phyloP scores from a whole-genome alignment of 257 asterid species.

The Craterostigma plantagineum region DNA sequence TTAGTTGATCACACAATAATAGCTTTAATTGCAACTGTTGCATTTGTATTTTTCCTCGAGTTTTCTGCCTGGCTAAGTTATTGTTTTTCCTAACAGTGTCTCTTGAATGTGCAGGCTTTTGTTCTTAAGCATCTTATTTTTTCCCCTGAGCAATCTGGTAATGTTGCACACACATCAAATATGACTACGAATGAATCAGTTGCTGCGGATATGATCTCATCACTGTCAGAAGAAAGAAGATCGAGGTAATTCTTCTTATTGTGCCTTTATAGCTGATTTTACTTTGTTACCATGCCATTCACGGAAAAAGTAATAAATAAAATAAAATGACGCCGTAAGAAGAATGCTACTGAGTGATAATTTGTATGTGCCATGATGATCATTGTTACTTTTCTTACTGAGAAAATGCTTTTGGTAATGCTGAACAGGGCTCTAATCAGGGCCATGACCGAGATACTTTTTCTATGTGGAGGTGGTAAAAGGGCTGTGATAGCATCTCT shows the following conservation, averaged over 20 bases:
- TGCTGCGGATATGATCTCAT: slow-evolving; percentile 42
- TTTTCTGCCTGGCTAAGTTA: not conserved
- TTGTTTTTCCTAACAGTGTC: not conserved
- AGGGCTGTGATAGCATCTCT: slow-evolving; percentile 61
- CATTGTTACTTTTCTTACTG: too few species aligned
- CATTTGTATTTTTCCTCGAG: not conserved
- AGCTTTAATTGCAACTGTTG: too few species aligned
- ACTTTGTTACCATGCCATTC: too few species aligned
- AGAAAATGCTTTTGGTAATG: slow-evolving; percentile 3
- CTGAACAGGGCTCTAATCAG: slow-evolving; percentile 69
- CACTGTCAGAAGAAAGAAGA: slow-evolving; percentile 59
- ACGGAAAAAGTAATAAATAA: too few species aligned
- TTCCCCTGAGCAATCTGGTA: slow-evolving; percentile 29
- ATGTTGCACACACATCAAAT: slow-evolving; percentile 20
- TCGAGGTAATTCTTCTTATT: slow-evolving; percentile 38
- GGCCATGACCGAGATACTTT: slow-evolving; percentile 86
- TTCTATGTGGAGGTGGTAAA: slow-evolving; percentile 66
- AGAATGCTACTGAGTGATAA: too few species aligned
- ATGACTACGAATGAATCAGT: slow-evolving; percentile 26
- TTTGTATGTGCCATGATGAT: too few species aligned
- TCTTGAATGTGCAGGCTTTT: slow-evolving; percentile 66
- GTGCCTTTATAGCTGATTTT: too few species aligned
- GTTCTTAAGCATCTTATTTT: slow-evolving; percentile 80
- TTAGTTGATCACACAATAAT: too few species aligned
- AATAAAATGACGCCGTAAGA: too few species aligned